These are phyloP conservation scores for Microsporum ferrugineum DNA, from an alignment of 2,329 filamentous ascomycete genomes.

Conservation along the genomic window DNA sequence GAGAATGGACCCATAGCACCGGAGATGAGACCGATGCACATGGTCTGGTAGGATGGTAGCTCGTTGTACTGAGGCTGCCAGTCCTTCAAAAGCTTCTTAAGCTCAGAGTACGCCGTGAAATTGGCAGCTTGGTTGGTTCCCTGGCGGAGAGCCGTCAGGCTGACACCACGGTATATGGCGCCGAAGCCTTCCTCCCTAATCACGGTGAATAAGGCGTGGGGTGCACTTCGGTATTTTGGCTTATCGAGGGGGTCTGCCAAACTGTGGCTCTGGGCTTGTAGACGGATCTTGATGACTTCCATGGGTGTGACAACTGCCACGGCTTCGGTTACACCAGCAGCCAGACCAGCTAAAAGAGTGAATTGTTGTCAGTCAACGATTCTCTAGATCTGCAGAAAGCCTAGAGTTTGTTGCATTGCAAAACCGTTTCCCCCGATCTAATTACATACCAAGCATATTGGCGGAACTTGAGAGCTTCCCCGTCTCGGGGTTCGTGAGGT, in stretches of 20 bases:
- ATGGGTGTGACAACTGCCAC: slow-evolving; percentile 94
- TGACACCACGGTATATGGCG: slow-evolving; percentile 85
- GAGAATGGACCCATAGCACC: slow-evolving; percentile 93
- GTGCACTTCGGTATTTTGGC: slow-evolving; percentile 94
- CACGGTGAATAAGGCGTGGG: slow-evolving; percentile 72
- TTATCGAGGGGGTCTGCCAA: slow-evolving; percentile 94
- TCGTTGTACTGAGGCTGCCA: slow-evolving; percentile 60
- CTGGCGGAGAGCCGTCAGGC: slow-evolving; percentile 83
- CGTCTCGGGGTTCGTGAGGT: slow-evolving; percentile 57
- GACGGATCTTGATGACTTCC: slow-evolving; percentile 97
- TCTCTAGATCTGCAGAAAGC: background rate
- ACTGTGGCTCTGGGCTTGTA: slow-evolving; percentile 95
- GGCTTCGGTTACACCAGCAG: slow-evolving; percentile 90
- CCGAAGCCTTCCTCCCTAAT: slow-evolving; percentile 80
- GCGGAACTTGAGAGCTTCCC: slow-evolving; percentile 57
- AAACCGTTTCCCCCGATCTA: background rate
- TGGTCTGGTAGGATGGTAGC: slow-evolving; percentile 82
- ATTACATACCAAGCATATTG: slow-evolving; percentile 53
- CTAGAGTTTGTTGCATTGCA: background rate
- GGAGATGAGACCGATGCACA: slow-evolving; percentile 75
- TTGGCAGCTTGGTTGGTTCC: slow-evolving; percentile 97
- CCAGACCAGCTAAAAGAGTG: slow-evolving; percentile 58
- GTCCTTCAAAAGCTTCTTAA: slow-evolving; percentile 66
- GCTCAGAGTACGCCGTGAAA: slow-evolving; percentile 93
- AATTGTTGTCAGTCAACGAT: slow-evolving; percentile 6